A percentile compares a stretch with the other conserved stretches of the same genome.
These are phyloP conservation scores for Leptodermis oblonga DNA, from an alignment of 257 asterid species.

Conservation along the genomic window DNA sequence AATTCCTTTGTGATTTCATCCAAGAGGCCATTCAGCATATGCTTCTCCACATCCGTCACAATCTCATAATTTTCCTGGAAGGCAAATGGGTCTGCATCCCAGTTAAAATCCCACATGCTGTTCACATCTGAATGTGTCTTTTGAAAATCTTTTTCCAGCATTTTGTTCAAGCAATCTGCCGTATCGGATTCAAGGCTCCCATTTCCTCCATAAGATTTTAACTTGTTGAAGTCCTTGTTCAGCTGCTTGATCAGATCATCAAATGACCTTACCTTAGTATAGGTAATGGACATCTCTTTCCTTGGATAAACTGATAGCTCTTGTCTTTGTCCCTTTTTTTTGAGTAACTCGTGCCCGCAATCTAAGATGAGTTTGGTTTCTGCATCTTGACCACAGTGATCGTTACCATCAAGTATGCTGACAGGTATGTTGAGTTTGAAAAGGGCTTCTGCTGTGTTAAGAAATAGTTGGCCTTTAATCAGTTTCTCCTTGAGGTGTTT, in stretches of 20 bases:
- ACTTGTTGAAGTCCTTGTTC: constrained; percentile 50
- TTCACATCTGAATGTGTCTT: constrained; percentile 44
- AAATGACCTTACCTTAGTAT: constrained; percentile 38
- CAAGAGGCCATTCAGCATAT: constrained; percentile 60
- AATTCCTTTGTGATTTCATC: constrained; percentile 63
- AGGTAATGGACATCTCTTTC: constrained; percentile 18
- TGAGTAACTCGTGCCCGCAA: constrained; percentile 71
- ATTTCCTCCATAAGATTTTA: constrained; percentile 36
- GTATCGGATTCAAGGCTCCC: constrained; percentile 35
- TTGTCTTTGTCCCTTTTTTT: constrained; percentile 60
- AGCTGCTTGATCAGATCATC: constrained; percentile 67
- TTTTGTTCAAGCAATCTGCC: constrained; percentile 42
- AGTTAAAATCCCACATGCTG: constrained; percentile 76
- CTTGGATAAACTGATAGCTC: constrained; percentile 40
- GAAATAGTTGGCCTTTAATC: constrained; percentile 57
- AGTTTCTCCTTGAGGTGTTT: constrained; percentile 60
- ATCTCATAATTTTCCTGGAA: constrained; percentile 51
- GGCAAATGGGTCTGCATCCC: constrained; percentile 42
- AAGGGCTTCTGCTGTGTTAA: constrained; percentile 76
- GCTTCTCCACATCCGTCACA: constrained; percentile 55
- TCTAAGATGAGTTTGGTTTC: constrained; percentile 50
- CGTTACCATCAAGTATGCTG: constrained; percentile 48
- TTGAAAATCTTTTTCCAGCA: constrained; percentile 58
- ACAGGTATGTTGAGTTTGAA: constrained; percentile 80
- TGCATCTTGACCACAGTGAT: constrained; percentile 32